These are phyloP conservation scores for Vaccinium vitisidaea DNA, from an alignment of 148 eudicot species.

Conservation along the genomic window DNA sequence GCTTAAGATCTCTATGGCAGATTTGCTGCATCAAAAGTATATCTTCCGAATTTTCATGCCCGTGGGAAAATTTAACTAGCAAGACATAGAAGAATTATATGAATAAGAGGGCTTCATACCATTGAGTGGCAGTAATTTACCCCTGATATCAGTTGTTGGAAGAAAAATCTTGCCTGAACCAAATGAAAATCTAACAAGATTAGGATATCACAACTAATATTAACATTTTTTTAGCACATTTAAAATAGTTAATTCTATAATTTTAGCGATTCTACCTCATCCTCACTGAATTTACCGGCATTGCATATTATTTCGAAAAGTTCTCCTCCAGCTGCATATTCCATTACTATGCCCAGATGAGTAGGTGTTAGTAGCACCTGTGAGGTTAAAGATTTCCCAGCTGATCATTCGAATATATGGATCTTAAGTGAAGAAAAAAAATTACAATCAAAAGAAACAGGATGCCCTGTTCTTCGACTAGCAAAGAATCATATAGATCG, in stretches of 20 bases:
- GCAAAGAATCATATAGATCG: neutral
- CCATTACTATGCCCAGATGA: slow-evolving; percentile 70
- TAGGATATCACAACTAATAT: neutral
- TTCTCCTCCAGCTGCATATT: slow-evolving; percentile 72
- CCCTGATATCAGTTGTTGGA: slow-evolving; percentile 65
- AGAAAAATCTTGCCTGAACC: slow-evolving; percentile 52
- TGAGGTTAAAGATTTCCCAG: slow-evolving; percentile 10
- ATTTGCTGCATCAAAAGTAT: slow-evolving; percentile 38
- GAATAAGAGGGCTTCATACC: slow-evolving; percentile 23
- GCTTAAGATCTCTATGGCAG: slow-evolving; percentile 68
- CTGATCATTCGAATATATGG: neutral
- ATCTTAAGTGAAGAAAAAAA: neutral
- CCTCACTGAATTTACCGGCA: slow-evolving; percentile 57
- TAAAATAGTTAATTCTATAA: neutral
- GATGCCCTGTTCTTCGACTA: neutral
- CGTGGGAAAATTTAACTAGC: neutral
- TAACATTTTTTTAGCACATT: neutral
- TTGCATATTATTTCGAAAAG: slow-evolving; percentile 50
- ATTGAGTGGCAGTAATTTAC: slow-evolving; percentile 63
- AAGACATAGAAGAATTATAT: neutral
- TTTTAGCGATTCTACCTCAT: slow-evolving; percentile 37
- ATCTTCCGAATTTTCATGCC: neutral
- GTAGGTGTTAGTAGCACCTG: slow-evolving; percentile 61
- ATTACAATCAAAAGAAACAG: neutral
- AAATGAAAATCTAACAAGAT: neutral